Percentiles rank a stretch among this genome's conserved stretches.
Conservation (phyloP, 2,329 filamentous ascomycete species). For the Grosmannia penicillata region DNA sequence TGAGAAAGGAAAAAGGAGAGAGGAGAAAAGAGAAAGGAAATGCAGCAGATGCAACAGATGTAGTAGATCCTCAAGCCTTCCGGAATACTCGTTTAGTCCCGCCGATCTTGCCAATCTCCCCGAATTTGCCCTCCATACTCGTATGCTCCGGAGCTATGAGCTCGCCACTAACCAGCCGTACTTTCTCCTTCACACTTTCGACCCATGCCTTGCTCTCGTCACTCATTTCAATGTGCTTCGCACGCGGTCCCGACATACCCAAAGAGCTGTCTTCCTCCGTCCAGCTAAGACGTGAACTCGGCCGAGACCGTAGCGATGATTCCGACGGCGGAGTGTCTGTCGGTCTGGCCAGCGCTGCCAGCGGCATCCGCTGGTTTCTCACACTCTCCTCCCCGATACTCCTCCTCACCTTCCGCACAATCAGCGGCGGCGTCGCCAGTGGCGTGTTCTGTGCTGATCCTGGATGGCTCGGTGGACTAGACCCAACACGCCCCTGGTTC, state of each 20-base stretch:
- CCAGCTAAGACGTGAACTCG: conserved; percentile 41
- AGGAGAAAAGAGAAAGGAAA: background rate
- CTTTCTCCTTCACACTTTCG: conserved; percentile 68
- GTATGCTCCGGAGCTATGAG: conserved; percentile 19
- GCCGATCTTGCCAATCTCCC: conserved; percentile 57
- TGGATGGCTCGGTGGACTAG: conserved; percentile 21
- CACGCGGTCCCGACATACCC: conserved; percentile 56
- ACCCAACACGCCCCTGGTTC: conserved; percentile 13
- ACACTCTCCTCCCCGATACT: conserved; percentile 23
- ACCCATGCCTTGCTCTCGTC: conserved; percentile 68
- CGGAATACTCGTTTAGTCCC: conserved; percentile 59
- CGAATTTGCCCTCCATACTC: conserved; percentile 37
- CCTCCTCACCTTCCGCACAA: conserved; percentile 38
- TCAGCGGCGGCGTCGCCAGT: conserved; percentile 29
- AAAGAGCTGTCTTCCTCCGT: conserved; percentile 41
- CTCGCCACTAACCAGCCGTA: conserved; percentile 54
- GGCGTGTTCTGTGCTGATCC: conserved; percentile 21
- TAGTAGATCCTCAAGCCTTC: conserved; percentile 6
- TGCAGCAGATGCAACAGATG: background rate
- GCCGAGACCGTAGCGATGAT: conserved; percentile 30
- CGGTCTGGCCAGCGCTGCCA: conserved; percentile 8
- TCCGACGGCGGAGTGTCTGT: conserved; percentile 29
- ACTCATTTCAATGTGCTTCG: conserved; percentile 50
- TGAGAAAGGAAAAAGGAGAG: background rate
- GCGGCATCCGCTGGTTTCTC: background rate